Base-by-base conservation (phyloP, 176 grass and related monocot genomes). In the Zoysia pacifica region DNA sequence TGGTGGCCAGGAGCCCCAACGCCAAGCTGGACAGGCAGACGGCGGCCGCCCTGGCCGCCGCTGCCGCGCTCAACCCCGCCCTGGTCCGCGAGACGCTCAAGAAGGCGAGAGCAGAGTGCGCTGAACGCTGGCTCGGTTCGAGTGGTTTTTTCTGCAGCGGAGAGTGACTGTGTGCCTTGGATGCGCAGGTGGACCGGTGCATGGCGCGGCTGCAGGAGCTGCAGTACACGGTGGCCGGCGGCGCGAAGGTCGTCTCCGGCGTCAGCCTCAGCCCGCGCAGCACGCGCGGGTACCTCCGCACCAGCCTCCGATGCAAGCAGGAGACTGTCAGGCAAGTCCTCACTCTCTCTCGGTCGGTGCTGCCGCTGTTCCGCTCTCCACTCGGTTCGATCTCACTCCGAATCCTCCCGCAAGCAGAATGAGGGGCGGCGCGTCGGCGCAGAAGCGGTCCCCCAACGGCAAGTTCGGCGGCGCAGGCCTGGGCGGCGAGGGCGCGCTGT, bases 121-220 rank as follows among this genome's bases (percentile, higher is more conserved):
- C 28, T 28, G 28, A 28, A 28, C 28, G 28, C 28, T 28, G 28
- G 28, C 28, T 28, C 28, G 28, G 28, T 28, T 28, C 28, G 28
- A 28, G 28, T 28, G 28, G 28, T 28, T 28, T 28, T 60, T 16
- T 85, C 45, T 46, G 46, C 5, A 4, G n/a, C 2, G 20, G 66
- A 16, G 58, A 61, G 3, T 62, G 45, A 46, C 28, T 62, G 2
- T 40, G 5, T 14, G 15, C 4, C 3, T 44, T 44, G 35, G 40
- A 2, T 65, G 20, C 2, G 67, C 91, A 97, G 91, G 85, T 97
- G 84, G 94, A 97, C 68, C 69, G 86, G 48, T 97, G 94, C 91
- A 91, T 97, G 94, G 88, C 90, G 52, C 92, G 90, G 51, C 87
- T 94, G 36, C 92, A 98, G 87, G 96, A 98, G 84, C 92, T 98